Evolutionary conservation across 2,329 filamentous ascomycete species (phyloP), one percentile per base, ranked within the genome.

Genomic region (Hirsutella thompsonii): DNA sequence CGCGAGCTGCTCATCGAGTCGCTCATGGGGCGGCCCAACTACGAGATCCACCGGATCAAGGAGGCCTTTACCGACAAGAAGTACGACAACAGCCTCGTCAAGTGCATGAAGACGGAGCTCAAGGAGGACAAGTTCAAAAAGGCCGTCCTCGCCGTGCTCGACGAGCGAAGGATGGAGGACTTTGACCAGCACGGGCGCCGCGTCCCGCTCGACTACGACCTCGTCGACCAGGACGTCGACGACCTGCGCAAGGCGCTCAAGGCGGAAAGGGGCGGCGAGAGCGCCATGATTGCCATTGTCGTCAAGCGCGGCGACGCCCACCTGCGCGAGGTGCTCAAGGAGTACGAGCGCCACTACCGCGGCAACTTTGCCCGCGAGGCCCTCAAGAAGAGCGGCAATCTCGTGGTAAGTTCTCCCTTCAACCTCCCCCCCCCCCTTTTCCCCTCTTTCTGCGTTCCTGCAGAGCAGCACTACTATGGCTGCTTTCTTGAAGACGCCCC

Each of bases 71-170:
- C 74, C 39, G 90, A 96, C 58, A 94, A 94, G 56, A 89, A 93
- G 49, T 96, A 96, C 60, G 68, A 73, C 39, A 84, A 96, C 60
- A 83, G 77, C 47, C 65, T 96, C 40, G 74, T 74, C 41, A 78
- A 79, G 52, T 95, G 89, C 62, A 94, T 96, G 83, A 82, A 83
- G 56, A 84, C 81, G 38, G 92, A 98, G 63, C 70, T 98, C 30
- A 90, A 89, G 54, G 87, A 92, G 47, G 89, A 96, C 62, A 96
- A 96, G 62, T 98, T 96, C 66, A 88, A 94, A 47, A 81, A 79
- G 47, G 89, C 89, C 0, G 79, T 98, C 4, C 56, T 96, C 44
- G 70, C 88, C 55, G 87, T 84, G 6, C 70, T 98, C 1, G 87
- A 94, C 43, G 88, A 83, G 58, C 69, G 76, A 42, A 68, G 88